Evolutionary conservation across 2,329 filamentous ascomycete genomes (phyloP).

Genomic region (Stylonectria norvegica): DNA sequence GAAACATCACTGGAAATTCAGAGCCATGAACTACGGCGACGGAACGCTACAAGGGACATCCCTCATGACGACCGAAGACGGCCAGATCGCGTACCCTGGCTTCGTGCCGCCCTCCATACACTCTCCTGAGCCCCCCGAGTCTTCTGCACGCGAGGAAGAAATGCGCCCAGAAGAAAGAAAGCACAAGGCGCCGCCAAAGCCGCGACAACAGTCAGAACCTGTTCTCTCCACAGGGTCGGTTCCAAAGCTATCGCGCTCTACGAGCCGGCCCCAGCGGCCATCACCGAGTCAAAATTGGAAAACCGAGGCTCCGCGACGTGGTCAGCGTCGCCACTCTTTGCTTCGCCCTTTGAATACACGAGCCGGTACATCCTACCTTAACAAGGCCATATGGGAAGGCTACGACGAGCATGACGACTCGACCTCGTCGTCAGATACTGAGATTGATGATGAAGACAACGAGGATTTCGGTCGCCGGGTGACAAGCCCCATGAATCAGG

Average conservation of each 20-base stretch:
- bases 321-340: not conserved
- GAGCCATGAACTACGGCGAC: not conserved
- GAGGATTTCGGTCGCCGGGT: not conserved
- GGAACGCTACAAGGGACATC: not conserved
- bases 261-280: not conserved
- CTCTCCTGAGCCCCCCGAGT: not conserved
- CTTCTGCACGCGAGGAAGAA: not conserved
- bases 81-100: slow-evolving; percentile 5
- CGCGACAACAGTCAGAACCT: not conserved
- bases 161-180: not conserved
- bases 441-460: slow-evolving; percentile 8
- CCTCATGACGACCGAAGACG: slow-evolving; percentile 1
- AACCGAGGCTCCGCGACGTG: not conserved
- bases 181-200: not conserved
- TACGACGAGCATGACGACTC: slow-evolving; percentile 17
- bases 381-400: slow-evolving; percentile 23
- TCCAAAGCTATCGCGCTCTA: not conserved
- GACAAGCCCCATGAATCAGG: not conserved
- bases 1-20: not conserved
- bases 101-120: slow-evolving; percentile 2
- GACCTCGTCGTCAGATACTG: slow-evolving; percentile 2
- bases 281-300: slow-evolving; percentile 2
- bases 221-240: not conserved
- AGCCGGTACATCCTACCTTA: slow-evolving; percentile 24
- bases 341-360: slow-evolving; percentile 1